Percentiles rank a stretch among this genome's conserved stretches.
Conservation (phyloP, 2,329 filamentous ascomycete species). For the Alternaria panax region DNA sequence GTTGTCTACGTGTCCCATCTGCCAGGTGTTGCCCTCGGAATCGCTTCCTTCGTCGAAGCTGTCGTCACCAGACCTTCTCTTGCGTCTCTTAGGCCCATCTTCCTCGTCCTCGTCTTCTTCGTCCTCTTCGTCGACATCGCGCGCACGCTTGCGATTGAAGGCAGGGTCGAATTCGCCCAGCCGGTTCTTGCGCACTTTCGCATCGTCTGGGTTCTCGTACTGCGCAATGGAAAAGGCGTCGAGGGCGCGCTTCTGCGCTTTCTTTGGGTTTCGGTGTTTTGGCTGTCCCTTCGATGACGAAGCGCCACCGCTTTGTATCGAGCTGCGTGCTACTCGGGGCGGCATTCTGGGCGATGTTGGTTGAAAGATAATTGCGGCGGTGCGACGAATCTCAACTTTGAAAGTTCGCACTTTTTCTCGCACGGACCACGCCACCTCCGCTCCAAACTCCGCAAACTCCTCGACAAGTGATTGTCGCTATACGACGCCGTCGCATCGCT, state of each 20-base stretch:
- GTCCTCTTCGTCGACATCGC: conserved; percentile 59
- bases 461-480: conserved; percentile 3
- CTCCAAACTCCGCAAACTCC: conserved; percentile 24
- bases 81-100: conserved; percentile 41
- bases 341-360: conserved; percentile 50
- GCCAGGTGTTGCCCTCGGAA: conserved; percentile 86
- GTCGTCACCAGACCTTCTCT: conserved; percentile 48
- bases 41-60: conserved; percentile 80
- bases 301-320: conserved; percentile 42
- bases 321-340: conserved; percentile 53
- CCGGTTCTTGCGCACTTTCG: conserved; percentile 64
- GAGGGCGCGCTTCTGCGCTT: conserved; percentile 62
- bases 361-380: background rate
- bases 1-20: conserved; percentile 70
- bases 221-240: conserved; percentile 73
- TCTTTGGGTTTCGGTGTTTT: conserved; percentile 51
- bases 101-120: conserved; percentile 39
- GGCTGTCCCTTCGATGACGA: conserved; percentile 37
- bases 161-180: conserved; percentile 62
- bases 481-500: conserved; percentile 9
- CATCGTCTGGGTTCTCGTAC: conserved; percentile 60
- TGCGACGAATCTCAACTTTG: background rate
- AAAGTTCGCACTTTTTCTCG: conserved; percentile 22
- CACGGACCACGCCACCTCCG: conserved; percentile 27
- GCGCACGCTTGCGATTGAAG: conserved; percentile 52